Evolutionary conservation across 2,329 filamentous ascomycete genomes (phyloP).

Genomic region (Colletotrichum sp.): DNA sequence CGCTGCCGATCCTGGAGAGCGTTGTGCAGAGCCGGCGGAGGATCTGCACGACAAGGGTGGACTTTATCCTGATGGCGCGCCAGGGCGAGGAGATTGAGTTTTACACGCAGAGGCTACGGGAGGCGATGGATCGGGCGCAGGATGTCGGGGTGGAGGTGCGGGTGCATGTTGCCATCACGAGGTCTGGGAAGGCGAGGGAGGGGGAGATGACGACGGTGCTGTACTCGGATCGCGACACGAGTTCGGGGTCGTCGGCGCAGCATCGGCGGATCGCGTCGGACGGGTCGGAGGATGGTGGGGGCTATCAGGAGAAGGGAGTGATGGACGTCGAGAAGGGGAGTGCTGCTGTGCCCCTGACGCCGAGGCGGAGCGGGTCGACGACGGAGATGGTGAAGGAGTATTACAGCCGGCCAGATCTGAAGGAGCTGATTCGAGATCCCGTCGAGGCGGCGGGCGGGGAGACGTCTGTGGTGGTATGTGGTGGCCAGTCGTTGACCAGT

Average conservation of each 20-base stretch:
- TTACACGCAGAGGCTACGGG: constrained; percentile 55
- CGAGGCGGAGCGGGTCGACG: not conserved
- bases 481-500: constrained; percentile 59
- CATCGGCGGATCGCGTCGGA: constrained; percentile 1
- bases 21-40: constrained; percentile 45
- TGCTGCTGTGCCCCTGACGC: constrained; percentile 26
- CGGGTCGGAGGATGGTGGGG: not conserved
- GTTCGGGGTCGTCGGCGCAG: not conserved
- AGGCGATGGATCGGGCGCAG: constrained; percentile 47
- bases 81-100: constrained; percentile 60
- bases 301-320: not conserved
- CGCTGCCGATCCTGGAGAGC: constrained; percentile 63
- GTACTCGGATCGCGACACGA: constrained; percentile 17
- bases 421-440: constrained; percentile 54
- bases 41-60: constrained; percentile 57
- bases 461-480: constrained; percentile 66
- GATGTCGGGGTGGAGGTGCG: constrained; percentile 52
- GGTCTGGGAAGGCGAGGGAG: constrained; percentile 28
- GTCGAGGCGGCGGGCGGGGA: constrained; percentile 65
- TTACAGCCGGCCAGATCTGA: constrained; percentile 54
- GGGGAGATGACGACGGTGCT: constrained; percentile 23
- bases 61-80: constrained; percentile 57
- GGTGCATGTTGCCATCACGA: constrained; percentile 61
- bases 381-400: constrained; percentile 47
- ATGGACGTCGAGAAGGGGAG: constrained; percentile 8